Base-by-base conservation (phyloP, 148 eudicot genomes). In the Cornus suecica region DNA sequence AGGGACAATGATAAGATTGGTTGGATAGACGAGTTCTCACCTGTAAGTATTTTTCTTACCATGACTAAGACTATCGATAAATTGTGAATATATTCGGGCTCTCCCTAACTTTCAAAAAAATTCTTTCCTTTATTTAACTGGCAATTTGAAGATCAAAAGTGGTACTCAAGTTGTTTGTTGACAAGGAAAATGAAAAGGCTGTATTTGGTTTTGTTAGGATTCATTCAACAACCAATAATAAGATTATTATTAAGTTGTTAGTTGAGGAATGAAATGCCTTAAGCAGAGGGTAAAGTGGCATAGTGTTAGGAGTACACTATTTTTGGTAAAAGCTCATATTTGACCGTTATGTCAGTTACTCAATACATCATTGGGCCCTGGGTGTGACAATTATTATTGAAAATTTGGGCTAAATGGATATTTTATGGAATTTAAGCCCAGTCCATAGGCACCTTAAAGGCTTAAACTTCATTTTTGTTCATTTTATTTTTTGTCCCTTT, bases 1-100 rank as follows among this genome's bases (percentile, higher is more conserved):
- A 90, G 69, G 26, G 77, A 74, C 28, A 82, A 68, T 32, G 85
- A 84, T 48, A 80, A 6, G 27, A 67, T 70, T 16, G 77, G 86
- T 71, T 78, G 82, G 67, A 42, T 75, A 45, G 69, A 31, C 8
- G 62, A 8, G 24, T 74, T 78, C 72, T 80, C 82, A 10, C 48
- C 79, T 34, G 25, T 61, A 69, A 84, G 84, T 77, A 89, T 26
- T 26, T 61, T 79, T 58, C 92, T 89, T 82, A 87, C 90, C 92
- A 89, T 89, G 78, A 78, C 41, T 75, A 68, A 79, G 78, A 58
- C 0, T 1, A n/a, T 0, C 1, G 20, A n/a, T 4, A 22, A 58
- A 58, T 14, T 14, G 24, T 5, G 24, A 58, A 22, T 1, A 22
- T 2, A 18, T 4, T 58, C 15, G 15, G 25, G 1, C 62, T 22